Base-by-base conservation (phyloP, 2,329 filamentous ascomycete genomes). In the Juglanconis sp. region DNA sequence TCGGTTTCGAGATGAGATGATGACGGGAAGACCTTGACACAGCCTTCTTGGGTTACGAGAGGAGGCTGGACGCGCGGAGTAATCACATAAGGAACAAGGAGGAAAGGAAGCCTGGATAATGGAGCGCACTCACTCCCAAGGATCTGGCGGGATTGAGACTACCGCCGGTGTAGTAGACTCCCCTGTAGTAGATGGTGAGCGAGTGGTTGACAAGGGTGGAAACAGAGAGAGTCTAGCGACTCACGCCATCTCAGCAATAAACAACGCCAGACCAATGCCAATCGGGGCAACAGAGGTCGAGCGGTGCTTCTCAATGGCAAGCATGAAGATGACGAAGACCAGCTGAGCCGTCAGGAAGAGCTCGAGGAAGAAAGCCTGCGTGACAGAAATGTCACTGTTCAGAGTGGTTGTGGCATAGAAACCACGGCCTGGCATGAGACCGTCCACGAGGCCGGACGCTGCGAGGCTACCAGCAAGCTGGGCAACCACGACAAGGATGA, bases 281-380 rank as follows among this genome's bases (percentile, higher is more conserved):
- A 92, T 75, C 0, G 89, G 89, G 0, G 89, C 89, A 1, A 91
- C 74, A 68, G 81, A 90, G 0, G 89, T 92, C 2, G 85, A 84
- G 49, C 87, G 86, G 71, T 91, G 88, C 74, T 92, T 91, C 70
- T 91, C 87, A 4, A 85, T 84, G 0, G 87, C 88, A 49, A 91
- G 78, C 82, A 91, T 88, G 70, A 87, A 83, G 35, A 89, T 83
- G 3, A 86, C 82, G 56, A 89, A 77, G 7, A 88, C 81, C 9
- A 90, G 76, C 68, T 87, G 79, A 0, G 84, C 76, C 0, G 87
- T 89, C 42, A 88, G 76, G 66, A 89, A 86, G 75, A 87, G 81
- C 71, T 89, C 87, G 52, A 89, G 81, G 68, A 89, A 88, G 46
- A 89, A 74, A 6, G 87, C 87, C 61, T 85, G 85, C 0, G 76